A percentile compares a stretch with the other conserved stretches of the same genome.
These are phyloP conservation scores for Plantago rigida DNA, from an alignment of 305 asterid species.

Conservation along the genomic window DNA sequence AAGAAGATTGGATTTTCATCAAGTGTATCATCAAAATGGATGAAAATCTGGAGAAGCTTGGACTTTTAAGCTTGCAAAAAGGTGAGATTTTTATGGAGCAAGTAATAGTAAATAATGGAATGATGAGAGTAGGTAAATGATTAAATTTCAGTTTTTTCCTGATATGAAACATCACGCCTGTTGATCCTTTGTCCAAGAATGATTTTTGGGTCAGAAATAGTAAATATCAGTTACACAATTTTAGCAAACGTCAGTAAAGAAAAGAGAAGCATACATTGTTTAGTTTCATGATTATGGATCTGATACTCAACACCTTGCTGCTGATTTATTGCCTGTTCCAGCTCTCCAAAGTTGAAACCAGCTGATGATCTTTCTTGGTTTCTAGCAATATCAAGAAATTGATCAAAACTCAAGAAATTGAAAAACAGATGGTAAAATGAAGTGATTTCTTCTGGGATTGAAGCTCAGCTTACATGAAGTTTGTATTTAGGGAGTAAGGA, in stretches of 20 bases:
- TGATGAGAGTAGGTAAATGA: conserved; percentile 53
- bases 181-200: conserved; percentile 52
- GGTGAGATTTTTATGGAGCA: too few relatives aligned
- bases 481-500: conserved; percentile 40
- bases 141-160: conserved; percentile 51
- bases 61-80: too few relatives aligned
- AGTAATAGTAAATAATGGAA: conserved; percentile 18
- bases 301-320: conserved; percentile 51
- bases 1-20: too few relatives aligned
- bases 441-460: background rate
- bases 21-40: background rate
- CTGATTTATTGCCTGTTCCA: conserved; percentile 67
- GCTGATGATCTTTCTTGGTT: conserved; percentile 39
- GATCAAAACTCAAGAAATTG: background rate
- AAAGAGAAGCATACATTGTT: conserved; percentile 44
- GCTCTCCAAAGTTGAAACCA: conserved; percentile 73
- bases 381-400: conserved; percentile 14
- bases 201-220: conserved; percentile 53
- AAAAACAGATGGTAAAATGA: conserved; percentile 5
- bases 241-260: conserved; percentile 42
- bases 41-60: conserved; percentile 9
- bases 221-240: conserved; percentile 36
- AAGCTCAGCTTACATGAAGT: conserved; percentile 39
- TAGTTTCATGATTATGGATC: conserved; percentile 51
- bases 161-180: conserved; percentile 65